Conservation (phyloP, 805 yeast genomes). For the Lipomyces kockii region DNA sequence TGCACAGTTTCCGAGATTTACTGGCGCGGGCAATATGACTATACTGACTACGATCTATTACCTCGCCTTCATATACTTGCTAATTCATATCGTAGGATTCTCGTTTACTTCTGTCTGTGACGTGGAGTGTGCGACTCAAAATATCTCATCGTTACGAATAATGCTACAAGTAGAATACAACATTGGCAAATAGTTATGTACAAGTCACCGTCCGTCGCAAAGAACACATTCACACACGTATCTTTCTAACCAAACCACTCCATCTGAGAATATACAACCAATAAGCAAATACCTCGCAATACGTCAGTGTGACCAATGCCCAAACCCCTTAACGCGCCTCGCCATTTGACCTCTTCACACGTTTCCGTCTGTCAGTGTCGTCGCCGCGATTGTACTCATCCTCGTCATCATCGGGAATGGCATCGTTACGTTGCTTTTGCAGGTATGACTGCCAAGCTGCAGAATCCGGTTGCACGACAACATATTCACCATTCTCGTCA, state of each 20-base stretch:
- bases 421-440: constrained; percentile 24
- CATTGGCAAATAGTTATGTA: not conserved
- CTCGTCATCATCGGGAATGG: constrained; percentile 10
- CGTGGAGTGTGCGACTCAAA: no score
- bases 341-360: not conserved
- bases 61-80: no score
- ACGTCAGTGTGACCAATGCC: not conserved
- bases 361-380: constrained; percentile 7
- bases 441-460: constrained; percentile 36
- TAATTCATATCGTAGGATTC: no score
- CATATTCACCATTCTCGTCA: constrained; percentile 94
- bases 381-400: constrained; percentile 16
- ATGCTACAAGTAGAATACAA: no score
- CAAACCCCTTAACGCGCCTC: not conserved
- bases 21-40: no score
- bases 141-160: no score
- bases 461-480: constrained; percentile 91
- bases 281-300: not conserved
- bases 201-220: not conserved
- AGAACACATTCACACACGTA: not conserved
- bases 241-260: not conserved
- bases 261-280: not conserved
- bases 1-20: no score
- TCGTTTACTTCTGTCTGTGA: no score
- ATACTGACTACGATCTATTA: no score